Base-by-base conservation (phyloP, 495 filamentous ascomycete species). In the Penicillium verhagenii region DNA sequence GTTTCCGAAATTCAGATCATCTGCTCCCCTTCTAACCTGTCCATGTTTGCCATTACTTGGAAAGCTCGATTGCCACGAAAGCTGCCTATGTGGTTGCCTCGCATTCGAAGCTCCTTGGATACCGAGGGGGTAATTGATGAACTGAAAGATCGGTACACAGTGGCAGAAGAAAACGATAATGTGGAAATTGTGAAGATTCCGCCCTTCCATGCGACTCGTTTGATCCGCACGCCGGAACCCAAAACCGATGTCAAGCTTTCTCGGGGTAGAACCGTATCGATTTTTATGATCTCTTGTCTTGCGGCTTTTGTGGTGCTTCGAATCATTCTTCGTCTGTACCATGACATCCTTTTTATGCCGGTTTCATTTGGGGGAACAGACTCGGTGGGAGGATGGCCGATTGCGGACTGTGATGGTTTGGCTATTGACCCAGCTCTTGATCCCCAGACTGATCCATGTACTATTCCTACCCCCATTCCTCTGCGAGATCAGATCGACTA, bases 401-500 rank as follows among this genome's bases (percentile, higher is more conserved):
- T 31, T 11, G 28, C 0, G 28, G 28, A 31, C 28, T 3, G 28
- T 31, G 3, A 31, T 31, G 13, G n/a, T n/a, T n/a, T 8, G 28
- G 28, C 37, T 14, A 16, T 39, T 39, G 37, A 14, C 9, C 4
- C 21, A 18, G 2, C 28, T 33, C n/a, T n/a, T n/a, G n/a, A 9
- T 19, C 10, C 18, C 7, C 7, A 16, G 14, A 19, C 25, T 48
- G 47, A 40, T 50, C 3, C 33, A 16, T 8, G 2, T 10, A 20
- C 8, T 40, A 13, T 23, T 7, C 21, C 11, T 21, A 10, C 19
- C 18, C 37, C 19, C 7, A 21, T 51, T 1, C 31, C 55, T 2
- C 25, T 68, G 31, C 59, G 72, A 33, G 72, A 75, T 43, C 60
- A 38, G 7, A 38, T 76, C 16, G 73, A 76, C 45, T 72, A 72